Conservation (phyloP, 2,329 filamentous ascomycete species). For the Diaporthe aspalathi region DNA sequence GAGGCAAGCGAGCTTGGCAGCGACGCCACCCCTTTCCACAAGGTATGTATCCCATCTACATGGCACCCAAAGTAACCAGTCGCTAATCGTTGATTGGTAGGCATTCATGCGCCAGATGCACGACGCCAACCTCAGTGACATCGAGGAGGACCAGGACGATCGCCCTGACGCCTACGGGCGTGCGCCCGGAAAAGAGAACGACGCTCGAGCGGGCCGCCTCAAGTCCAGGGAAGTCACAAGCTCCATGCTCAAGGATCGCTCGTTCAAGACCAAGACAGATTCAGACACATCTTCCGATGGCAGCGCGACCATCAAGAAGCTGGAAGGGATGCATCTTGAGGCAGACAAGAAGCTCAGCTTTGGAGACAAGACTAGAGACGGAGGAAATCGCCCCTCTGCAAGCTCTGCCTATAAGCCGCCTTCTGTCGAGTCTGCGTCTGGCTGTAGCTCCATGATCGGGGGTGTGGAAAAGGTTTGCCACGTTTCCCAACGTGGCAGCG, state of each 20-base stretch:
- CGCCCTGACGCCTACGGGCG: background rate
- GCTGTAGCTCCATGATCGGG: background rate
- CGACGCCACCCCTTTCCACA: slow-evolving; percentile 11
- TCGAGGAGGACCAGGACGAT: slow-evolving; percentile 34
- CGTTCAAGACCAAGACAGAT: slow-evolving; percentile 31
- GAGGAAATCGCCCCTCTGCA: slow-evolving; percentile 24
- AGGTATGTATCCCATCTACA: slow-evolving; percentile 16
- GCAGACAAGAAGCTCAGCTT: slow-evolving; percentile 15
- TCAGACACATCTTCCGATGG: slow-evolving; percentile 32
- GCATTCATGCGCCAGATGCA: slow-evolving; percentile 37
- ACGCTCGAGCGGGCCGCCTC: slow-evolving; percentile 9
- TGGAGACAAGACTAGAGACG: background rate
- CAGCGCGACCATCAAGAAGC: slow-evolving; percentile 9
- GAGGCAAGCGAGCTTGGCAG: slow-evolving; percentile 37
- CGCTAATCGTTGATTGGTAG: background rate
- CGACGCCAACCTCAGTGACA: slow-evolving; percentile 36
- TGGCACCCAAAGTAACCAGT: background rate
- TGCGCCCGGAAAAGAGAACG: slow-evolving; percentile 36
- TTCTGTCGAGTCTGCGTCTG: slow-evolving; percentile 20
- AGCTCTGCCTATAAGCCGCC: slow-evolving; percentile 27
- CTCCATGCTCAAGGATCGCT: slow-evolving; percentile 33
- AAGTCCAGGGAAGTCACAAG: slow-evolving; percentile 32
- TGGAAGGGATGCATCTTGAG: slow-evolving; percentile 29
- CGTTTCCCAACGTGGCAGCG: background rate
- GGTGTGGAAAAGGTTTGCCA: background rate